Evolutionary conservation across 129 eudicot genomes (phyloP).

Genomic region (Gnaphalium uliginosum): DNA sequence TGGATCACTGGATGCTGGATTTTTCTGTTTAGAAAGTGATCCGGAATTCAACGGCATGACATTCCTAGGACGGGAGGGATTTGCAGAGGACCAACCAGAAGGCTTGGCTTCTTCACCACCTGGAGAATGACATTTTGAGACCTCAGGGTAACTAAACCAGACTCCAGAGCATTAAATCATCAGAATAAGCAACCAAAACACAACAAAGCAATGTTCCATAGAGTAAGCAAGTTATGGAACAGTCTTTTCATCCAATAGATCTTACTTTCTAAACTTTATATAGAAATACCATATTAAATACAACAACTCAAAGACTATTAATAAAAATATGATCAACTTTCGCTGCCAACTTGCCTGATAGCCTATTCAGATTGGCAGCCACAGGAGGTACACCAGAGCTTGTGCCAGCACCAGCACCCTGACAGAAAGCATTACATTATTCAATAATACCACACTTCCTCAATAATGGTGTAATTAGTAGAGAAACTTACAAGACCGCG

Average conservation of each 20-base stretch:
- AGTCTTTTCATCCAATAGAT: neutral
- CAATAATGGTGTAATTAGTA: neutral
- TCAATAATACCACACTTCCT: neutral
- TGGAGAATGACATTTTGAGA: slow-evolving; percentile 30
- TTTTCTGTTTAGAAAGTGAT: slow-evolving; percentile 65
- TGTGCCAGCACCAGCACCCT: slow-evolving; percentile 84
- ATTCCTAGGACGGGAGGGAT: slow-evolving; percentile 52
- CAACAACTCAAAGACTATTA: neutral
- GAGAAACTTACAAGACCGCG: slow-evolving; percentile 78
- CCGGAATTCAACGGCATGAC: slow-evolving; percentile 48
- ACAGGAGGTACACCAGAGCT: slow-evolving; percentile 86
- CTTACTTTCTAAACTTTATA: neutral
- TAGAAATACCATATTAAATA: neutral
- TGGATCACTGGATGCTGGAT: slow-evolving; percentile 62
- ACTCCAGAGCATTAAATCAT: neutral
- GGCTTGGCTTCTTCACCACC: slow-evolving; percentile 74
- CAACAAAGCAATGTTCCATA: neutral
- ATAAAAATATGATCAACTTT: no score
- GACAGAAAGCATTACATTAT: slow-evolving; percentile 27
- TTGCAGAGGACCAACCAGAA: slow-evolving; percentile 60
- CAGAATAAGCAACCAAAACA: neutral
- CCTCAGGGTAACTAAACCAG: neutral
- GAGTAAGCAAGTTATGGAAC: neutral
- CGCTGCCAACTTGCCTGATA: slow-evolving; percentile 46
- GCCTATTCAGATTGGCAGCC: slow-evolving; percentile 54